Evolutionary conservation across 2,329 filamentous ascomycete species (phyloP).

Genomic region (Incumbomyces lentus): DNA sequence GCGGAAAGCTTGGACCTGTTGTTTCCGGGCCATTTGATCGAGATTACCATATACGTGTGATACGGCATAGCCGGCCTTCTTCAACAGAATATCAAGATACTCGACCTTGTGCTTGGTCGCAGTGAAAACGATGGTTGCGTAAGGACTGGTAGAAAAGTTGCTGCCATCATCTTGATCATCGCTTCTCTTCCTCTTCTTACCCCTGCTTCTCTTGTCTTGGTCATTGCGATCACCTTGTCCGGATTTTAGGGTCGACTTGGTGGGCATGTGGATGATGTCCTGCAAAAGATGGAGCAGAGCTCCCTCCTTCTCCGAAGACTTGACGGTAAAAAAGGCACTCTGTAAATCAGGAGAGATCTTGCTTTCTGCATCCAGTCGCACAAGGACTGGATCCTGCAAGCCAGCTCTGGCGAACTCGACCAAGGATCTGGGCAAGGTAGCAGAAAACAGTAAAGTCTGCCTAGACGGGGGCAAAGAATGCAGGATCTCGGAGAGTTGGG

Average conservation of each 20-base stretch:
- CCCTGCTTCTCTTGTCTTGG: conserved; percentile 34
- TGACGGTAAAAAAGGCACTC: conserved; percentile 88
- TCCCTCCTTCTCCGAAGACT: conserved; percentile 87
- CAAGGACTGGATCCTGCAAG: conserved; percentile 79
- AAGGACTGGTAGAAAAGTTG: conserved; percentile 46
- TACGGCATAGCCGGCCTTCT: conserved; percentile 70
- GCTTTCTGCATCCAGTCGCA: conserved; percentile 84
- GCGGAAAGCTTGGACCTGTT: conserved; percentile 85
- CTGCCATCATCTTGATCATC: conserved; percentile 40
- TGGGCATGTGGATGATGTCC: conserved; percentile 85
- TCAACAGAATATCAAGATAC: conserved; percentile 74
- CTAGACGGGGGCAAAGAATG: conserved; percentile 72
- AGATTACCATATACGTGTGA: conserved; percentile 92
- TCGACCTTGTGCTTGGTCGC: conserved; percentile 97
- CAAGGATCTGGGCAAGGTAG: conserved; percentile 82
- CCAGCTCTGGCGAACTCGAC: conserved; percentile 94
- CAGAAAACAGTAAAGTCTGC: conserved; percentile 90
- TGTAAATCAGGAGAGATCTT: conserved; percentile 96
- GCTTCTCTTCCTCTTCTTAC: conserved; percentile 39
- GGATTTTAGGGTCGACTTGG: conserved; percentile 33
- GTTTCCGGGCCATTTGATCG: conserved; percentile 84
- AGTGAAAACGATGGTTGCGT: conserved; percentile 90
- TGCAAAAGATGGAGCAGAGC: conserved; percentile 80
- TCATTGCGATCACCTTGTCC: conserved; percentile 30
- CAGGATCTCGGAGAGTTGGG: conserved; percentile 85